Evolutionary conservation across 2,329 filamentous ascomycete genomes (phyloP), one percentile per base, ranked within the genome.

Genomic region (Leptoxyphium fumago): DNA sequence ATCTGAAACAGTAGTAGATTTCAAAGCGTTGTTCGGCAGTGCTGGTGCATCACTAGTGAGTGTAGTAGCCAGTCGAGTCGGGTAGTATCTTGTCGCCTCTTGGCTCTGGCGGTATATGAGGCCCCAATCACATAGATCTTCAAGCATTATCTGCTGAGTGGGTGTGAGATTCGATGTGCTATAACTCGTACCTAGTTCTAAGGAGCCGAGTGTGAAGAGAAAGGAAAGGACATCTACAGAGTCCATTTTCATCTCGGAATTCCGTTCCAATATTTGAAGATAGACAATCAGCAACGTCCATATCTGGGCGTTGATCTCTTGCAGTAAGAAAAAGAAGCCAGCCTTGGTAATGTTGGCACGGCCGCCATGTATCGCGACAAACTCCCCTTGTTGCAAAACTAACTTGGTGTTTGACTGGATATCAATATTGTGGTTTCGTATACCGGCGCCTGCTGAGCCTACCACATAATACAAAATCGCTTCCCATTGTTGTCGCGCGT

Each of bases 391-490:
- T 52, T 87, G 72, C 40, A 98, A 73, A 38, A 98, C 73, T 50
- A 84, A 77, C 63, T 89, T 93, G 28, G 96, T 93, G 13, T 82
- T 82, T 28, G 83, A 77, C 1, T 72, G 72, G 45, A 65, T 61
- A 5, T 61, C 59, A n/a, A 61, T 60, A 44, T 65, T 61, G 10
- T 67, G 65, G 36, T 68, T 64, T 15, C 65, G 64, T 55, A 69
- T 61, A 48, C 75, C 72, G 21, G 63, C 59, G 1, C 75, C 78
- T 8, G 83, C 80, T 48, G 77, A 82, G 46, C 82, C 84, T 15
- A 98, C 91, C 61, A 98, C 88, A 58, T 87, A 98, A 62, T 95
- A 91, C 40, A 98, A 65, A 26, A 98, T 94, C 21, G 86, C 83
- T 63, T 98, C 93, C 88, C 91, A 98, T 59, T 94, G 88, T 54